Percentiles rank a stretch among this genome's conserved stretches.
These are phyloP conservation scores for Citrus inodora DNA, from an alignment of 345 rosid species.

Conservation along the genomic window DNA sequence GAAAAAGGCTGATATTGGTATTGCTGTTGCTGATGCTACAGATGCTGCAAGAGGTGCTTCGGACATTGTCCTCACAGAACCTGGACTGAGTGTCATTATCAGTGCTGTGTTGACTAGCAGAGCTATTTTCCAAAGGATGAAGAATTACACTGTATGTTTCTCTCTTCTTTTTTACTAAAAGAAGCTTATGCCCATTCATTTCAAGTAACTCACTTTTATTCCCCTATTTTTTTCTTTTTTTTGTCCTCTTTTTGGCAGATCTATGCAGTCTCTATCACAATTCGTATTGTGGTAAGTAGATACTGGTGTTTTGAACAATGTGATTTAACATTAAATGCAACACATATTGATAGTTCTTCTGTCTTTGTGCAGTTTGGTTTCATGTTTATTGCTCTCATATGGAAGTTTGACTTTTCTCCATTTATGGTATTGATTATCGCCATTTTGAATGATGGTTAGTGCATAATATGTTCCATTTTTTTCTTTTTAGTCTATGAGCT, in stretches of 20 bases:
- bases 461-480: not conserved
- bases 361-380: slow-evolving; percentile 62
- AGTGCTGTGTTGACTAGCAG: slow-evolving; percentile 87
- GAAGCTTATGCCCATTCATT: not conserved
- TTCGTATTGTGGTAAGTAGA: slow-evolving; percentile 77
- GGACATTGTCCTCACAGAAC: slow-evolving; percentile 73
- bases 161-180: not conserved
- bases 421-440: slow-evolving; percentile 97
- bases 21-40: slow-evolving; percentile 91
- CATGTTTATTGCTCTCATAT: slow-evolving; percentile 80
- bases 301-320: slow-evolving; percentile 7
- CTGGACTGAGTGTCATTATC: slow-evolving; percentile 89
- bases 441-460: slow-evolving; percentile 82
- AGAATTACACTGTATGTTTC: slow-evolving; percentile 72
- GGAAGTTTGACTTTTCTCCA: slow-evolving; percentile 88
- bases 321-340: not conserved
- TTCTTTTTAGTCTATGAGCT: not conserved
- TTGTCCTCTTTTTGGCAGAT: slow-evolving; percentile 36
- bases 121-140: slow-evolving; percentile 93
- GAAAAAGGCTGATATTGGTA: slow-evolving; percentile 94
- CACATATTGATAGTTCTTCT: not conserved
- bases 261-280: slow-evolving; percentile 93
- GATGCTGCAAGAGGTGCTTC: slow-evolving; percentile 91
- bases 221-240: not conserved
- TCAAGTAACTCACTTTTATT: not conserved